Conservation (phyloP, 78 protist genomes). For the Dictyostelium capitatum region DNA sequence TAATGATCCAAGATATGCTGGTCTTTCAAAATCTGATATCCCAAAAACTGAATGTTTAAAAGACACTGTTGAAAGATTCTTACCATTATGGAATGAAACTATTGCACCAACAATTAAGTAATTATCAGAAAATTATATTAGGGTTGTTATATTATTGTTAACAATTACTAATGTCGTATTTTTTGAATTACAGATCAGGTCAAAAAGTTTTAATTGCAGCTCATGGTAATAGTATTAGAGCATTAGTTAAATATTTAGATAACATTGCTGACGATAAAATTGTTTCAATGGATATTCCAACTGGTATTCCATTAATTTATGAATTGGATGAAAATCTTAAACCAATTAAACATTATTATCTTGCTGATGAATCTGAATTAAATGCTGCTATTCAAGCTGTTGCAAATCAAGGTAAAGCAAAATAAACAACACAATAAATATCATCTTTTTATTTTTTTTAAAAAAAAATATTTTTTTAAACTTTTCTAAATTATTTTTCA, state of each 20-base stretch:
- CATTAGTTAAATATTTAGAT: conserved; percentile 93
- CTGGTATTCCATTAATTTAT: conserved; percentile 93
- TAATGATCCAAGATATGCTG: conserved; percentile 83
- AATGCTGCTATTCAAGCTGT: conserved; percentile 82
- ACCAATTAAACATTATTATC: conserved; percentile 79
- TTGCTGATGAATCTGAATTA: conserved; percentile 84
- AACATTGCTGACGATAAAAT: conserved; percentile 89
- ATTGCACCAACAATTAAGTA: conserved; percentile 86
- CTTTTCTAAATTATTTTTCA: too few species aligned
- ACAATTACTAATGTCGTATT: not conserved
- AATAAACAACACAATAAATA: conserved; percentile 1
- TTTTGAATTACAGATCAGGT: conserved; percentile 37
- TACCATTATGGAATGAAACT: conserved; percentile 90
- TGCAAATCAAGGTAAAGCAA: conserved; percentile 88
- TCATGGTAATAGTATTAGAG: conserved; percentile 96
- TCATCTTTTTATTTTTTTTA: not conserved
- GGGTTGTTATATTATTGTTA: not conserved
- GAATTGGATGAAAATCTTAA: conserved; percentile 84
- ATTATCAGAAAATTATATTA: not conserved
- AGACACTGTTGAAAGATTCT: conserved; percentile 89
- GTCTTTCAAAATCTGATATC: conserved; percentile 58
- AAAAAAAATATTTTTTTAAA: too few species aligned
- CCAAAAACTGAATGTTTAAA: conserved; percentile 92
- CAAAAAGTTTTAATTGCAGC: conserved; percentile 94
- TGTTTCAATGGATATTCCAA: conserved; percentile 91